Evolutionary conservation across 306 rosid species (phyloP).

Genomic region (Gastrolobium villosum): DNA sequence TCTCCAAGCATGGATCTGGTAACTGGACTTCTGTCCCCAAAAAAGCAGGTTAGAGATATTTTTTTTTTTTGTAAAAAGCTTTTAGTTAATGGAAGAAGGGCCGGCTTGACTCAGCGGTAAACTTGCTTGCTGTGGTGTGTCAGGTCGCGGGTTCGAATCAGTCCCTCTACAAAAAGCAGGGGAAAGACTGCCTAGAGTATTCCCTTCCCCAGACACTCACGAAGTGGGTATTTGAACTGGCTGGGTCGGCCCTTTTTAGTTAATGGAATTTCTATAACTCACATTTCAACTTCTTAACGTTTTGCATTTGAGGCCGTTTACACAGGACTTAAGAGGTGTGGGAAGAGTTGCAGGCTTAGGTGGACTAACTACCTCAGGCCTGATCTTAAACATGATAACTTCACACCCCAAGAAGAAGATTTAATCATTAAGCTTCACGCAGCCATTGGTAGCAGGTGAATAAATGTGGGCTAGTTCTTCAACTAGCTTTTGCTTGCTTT

Average conservation of each 20-base stretch:
- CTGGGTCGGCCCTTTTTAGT: too few species aligned
- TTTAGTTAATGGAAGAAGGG: neutral
- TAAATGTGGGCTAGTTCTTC: conserved; percentile 19
- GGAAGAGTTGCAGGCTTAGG: conserved; percentile 79
- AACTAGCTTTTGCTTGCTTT: neutral
- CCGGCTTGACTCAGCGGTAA: too few species aligned
- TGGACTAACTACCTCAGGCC: conserved; percentile 67
- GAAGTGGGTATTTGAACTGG: too few species aligned
- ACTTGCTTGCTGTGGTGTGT: too few species aligned
- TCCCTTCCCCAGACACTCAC: too few species aligned
- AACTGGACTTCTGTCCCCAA: conserved; percentile 75
- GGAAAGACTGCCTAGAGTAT: too few species aligned
- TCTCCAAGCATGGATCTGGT: conserved; percentile 65
- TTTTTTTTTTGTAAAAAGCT: neutral
- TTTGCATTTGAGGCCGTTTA: conserved; percentile 28
- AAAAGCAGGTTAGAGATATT: conserved; percentile 70
- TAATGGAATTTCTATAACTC: neutral
- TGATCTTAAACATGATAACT: conserved; percentile 74
- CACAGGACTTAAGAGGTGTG: conserved; percentile 83
- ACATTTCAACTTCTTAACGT: conserved; percentile 30
- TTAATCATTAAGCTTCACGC: conserved; percentile 88
- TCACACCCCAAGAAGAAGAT: conserved; percentile 89
- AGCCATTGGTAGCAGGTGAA: conserved; percentile 96
- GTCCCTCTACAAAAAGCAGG: too few species aligned
- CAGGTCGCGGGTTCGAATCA: too few species aligned